Percentiles rank a stretch among this genome's conserved stretches.
phyloP scores from a whole-genome alignment of 768 basidiomycete species.

The Heimioporus sp. region DNA sequence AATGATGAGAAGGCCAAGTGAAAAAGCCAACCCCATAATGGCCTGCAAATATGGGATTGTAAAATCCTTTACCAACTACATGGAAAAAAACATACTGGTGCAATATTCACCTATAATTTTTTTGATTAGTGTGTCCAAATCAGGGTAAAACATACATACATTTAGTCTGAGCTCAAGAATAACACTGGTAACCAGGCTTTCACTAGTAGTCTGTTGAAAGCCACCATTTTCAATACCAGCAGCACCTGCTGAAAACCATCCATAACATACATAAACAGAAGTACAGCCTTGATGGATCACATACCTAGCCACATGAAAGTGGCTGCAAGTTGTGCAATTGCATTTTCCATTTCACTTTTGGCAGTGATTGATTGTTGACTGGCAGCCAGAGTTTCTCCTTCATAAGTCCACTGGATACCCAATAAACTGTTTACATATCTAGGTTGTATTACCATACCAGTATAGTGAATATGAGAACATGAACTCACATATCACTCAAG shows the following conservation, averaged over 20 bases:
- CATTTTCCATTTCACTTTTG: not conserved
- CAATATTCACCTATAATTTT: not conserved
- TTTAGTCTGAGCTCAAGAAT: not conserved
- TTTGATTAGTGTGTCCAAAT: no score
- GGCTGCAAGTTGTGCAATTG: not conserved
- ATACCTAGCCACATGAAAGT: slow-evolving; percentile 8
- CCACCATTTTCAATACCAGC: not conserved
- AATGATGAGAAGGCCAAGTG: not conserved
- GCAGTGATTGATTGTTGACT: not conserved
- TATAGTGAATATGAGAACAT: not conserved
- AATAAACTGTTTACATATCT: slow-evolving; percentile 3
- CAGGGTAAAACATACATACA: not conserved
- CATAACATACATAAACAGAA: not conserved
- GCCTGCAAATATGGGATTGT: not conserved
- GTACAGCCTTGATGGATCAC: not conserved
- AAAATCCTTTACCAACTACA: not conserved
- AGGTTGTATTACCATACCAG: not conserved
- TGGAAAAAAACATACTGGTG: not conserved
- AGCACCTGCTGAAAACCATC: not conserved
- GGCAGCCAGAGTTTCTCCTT: not conserved
- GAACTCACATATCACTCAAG: not conserved
- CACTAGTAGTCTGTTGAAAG: not conserved
- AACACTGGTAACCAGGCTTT: not conserved
- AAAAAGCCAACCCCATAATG: not conserved
- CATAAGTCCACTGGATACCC: not conserved